A percentile compares a stretch with the other conserved stretches of the same genome.
Conservation (phyloP, 495 filamentous ascomycete genomes). For the Penicillium maclennaniae region DNA sequence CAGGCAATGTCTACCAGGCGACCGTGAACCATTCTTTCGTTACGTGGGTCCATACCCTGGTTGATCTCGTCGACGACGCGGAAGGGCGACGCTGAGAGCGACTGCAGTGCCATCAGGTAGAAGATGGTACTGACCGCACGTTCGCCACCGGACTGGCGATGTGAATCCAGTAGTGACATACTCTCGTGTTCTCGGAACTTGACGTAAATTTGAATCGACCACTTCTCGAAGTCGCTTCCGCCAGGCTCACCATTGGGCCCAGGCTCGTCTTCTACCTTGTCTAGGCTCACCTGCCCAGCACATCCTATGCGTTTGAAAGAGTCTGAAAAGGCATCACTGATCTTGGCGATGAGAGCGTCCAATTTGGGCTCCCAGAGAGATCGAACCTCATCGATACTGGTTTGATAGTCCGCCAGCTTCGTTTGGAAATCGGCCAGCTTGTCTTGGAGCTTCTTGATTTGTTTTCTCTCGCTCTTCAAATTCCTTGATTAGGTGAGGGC, state of each 20-base stretch:
- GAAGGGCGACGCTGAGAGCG: slow-evolving; percentile 93
- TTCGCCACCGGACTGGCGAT: slow-evolving; percentile 95
- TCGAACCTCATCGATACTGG: slow-evolving; percentile 56
- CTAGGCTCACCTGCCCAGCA: slow-evolving; percentile 82
- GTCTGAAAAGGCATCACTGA: slow-evolving; percentile 83
- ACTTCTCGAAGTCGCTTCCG: slow-evolving; percentile 82
- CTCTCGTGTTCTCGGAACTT: slow-evolving; percentile 86
- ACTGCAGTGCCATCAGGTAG: slow-evolving; percentile 98
- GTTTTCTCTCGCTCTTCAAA: slow-evolving; percentile 66
- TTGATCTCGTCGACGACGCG: slow-evolving; percentile 99
- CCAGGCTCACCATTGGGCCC: slow-evolving; percentile 44
- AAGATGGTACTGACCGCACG: slow-evolving; percentile 96
- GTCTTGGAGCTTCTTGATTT: slow-evolving; percentile 52
- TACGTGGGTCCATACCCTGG: slow-evolving; percentile 98
- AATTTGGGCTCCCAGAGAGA: slow-evolving; percentile 78
- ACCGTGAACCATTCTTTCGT: slow-evolving; percentile 95
- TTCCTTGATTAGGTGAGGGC: slow-evolving; percentile 69
- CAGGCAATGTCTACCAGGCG: slow-evolving; percentile 95
- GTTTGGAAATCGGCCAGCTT: slow-evolving; percentile 43
- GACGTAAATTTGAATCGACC: slow-evolving; percentile 91
- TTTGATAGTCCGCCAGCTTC: slow-evolving; percentile 47
- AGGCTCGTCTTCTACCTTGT: slow-evolving; percentile 38
- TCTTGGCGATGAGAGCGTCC: slow-evolving; percentile 70
- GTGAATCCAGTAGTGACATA: slow-evolving; percentile 78
- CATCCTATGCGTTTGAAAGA: slow-evolving; percentile 93